Conservation (phyloP, 2,329 filamentous ascomycete species). For the Phoma sp. region DNA sequence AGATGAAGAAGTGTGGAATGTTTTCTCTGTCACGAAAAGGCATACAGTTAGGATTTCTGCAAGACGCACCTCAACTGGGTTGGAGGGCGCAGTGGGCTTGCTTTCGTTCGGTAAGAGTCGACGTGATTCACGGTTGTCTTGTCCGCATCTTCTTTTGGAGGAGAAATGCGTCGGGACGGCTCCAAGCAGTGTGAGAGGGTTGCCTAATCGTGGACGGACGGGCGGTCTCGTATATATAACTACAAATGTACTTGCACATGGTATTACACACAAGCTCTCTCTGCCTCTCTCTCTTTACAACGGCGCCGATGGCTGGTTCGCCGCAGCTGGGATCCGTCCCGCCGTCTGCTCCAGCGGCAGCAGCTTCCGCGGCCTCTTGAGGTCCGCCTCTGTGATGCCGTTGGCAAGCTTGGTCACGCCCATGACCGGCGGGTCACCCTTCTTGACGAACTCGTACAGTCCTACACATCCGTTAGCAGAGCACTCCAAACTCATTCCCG, state of each 20-base stretch:
- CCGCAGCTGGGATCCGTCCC: conserved; percentile 68
- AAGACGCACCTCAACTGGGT: too few relatives aligned
- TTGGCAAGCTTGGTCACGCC: conserved; percentile 87
- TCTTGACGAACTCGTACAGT: conserved; percentile 91
- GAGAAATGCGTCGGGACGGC: too few relatives aligned
- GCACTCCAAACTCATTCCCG: not conserved
- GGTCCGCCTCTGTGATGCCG: conserved; percentile 79
- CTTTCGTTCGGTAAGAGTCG: too few relatives aligned
- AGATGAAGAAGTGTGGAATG: too few relatives aligned
- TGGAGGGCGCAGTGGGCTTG: too few relatives aligned
- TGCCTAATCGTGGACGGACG: not conserved
- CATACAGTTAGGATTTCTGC: too few relatives aligned
- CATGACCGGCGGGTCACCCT: conserved; percentile 86
- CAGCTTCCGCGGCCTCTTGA: conserved; percentile 79
- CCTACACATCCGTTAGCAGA: conserved; percentile 54
- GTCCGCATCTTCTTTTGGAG: too few relatives aligned
- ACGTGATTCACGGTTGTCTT: too few relatives aligned
- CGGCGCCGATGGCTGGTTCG: conserved; percentile 13
- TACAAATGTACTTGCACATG: conserved; percentile 8
- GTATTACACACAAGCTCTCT: not conserved
- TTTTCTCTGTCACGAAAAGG: too few relatives aligned
- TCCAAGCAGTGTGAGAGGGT: too few relatives aligned
- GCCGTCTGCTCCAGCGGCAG: conserved; percentile 63
- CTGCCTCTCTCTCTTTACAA: conserved; percentile 5
- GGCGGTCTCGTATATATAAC: conserved; percentile 1